Evolutionary conservation across 1,284 basidiomycete species (phyloP).

Genomic region (Cystobasidium pallidum): DNA sequence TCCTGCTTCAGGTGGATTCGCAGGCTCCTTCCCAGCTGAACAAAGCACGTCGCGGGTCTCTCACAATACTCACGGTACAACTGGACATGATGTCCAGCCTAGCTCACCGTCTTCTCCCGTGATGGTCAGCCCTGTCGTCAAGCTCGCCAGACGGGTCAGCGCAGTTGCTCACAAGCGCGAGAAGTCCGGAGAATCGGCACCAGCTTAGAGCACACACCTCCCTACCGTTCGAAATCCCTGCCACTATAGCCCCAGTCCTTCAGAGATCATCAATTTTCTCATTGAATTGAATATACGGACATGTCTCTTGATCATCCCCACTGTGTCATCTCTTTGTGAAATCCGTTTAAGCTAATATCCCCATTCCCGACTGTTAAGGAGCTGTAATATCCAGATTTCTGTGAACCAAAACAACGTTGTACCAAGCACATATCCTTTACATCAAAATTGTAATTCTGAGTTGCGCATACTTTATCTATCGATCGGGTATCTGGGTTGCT

Average conservation of each 20-base stretch:
- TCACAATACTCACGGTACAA: neutral
- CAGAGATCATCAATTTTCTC: no score
- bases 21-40: constrained; percentile 13
- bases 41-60: constrained; percentile 13
- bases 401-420: neutral
- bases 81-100: constrained; percentile 1
- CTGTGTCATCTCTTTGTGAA: no score
- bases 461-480: no score
- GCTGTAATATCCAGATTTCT: neutral
- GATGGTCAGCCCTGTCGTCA: constrained; percentile 3
- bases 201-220: neutral
- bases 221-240: neutral
- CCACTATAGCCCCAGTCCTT: neutral
- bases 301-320: no score
- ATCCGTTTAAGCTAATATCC: no score
- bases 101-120: constrained; percentile 9
- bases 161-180: constrained; percentile 14
- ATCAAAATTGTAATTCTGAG: neutral
- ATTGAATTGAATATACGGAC: no score
- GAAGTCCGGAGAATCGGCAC: neutral
- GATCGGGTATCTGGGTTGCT: neutral
- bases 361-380: neutral
- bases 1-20: constrained; percentile 28
- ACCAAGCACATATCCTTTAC: neutral
- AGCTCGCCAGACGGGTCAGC: constrained; percentile 23